Base-by-base conservation (phyloP, 495 filamentous ascomycete species). In the Aspergillus avenaceus region DNA sequence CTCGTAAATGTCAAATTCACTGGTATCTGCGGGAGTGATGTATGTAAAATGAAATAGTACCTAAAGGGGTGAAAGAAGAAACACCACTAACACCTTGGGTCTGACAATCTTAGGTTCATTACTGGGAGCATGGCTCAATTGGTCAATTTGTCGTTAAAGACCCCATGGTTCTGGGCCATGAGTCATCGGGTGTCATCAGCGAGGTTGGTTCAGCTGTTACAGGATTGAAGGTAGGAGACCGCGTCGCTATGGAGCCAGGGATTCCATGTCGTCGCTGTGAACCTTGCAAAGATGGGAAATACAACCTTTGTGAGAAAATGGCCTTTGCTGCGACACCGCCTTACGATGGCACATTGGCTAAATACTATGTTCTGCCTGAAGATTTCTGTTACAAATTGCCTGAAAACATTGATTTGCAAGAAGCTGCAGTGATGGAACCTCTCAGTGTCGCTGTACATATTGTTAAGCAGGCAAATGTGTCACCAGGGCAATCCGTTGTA, bases 121-220 rank as follows among this genome's bases (percentile, higher is more conserved):
- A 93, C 78, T 93, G 87, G 87, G 72, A 80, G 47, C 83, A 95
- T 53, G 90, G 90, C 45, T 74, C 82, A 29, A 95, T 96, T 62
- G 90, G 88, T 53, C 66, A 79, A 70, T 95, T 88, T 67, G 75
- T 91, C 48, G 79, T 95, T 54, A 85, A 86, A 58, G 80, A 83
- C 14, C 90, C 90, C 32, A 93, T 95, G 89, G 86, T 95, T 3
- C 81, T 95, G n/a, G 90, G 90, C 57, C 90, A 96, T 75, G 90
- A 96, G 69, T 93, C 88, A 11, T 79, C 87, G 50, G 90, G 88
- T 50, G 83, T 88, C 19, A 73, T 96, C 53, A 68, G 79, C 54
- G 60, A 78, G 24, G 78, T 88, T 45, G 90, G 90, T 28, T 71
- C 76, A n/a, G 69, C 64, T 13, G 73, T 76, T 38, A 69, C 53